Conservation (phyloP, 441 rosid species). For the Pelargonium australe region DNA sequence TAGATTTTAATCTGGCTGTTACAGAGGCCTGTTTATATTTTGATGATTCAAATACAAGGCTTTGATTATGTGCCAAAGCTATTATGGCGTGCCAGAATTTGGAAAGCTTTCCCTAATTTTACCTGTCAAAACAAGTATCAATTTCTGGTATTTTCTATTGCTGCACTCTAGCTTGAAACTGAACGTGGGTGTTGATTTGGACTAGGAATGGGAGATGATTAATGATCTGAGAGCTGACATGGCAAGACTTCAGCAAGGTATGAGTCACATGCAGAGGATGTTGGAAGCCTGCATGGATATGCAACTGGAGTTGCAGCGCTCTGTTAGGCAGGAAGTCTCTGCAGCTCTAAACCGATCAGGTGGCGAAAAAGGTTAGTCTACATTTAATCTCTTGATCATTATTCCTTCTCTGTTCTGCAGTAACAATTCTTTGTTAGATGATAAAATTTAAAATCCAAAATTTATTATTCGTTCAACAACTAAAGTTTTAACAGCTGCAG, state of each 20-base stretch:
- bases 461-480: neutral
- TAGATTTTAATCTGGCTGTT: neutral
- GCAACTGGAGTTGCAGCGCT: conserved; percentile 95
- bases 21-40: neutral
- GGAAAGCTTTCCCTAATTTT: neutral
- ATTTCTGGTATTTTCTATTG: neutral
- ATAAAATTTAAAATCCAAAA: neutral
- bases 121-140: neutral
- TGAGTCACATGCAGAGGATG: conserved; percentile 99
- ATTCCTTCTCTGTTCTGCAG: neutral
- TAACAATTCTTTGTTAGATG: neutral
- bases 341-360: conserved; percentile 78
- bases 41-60: neutral
- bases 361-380: conserved; percentile 55
- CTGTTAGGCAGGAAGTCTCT: conserved; percentile 96
- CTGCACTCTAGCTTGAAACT: conserved; percentile 2
- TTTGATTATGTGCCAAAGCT: neutral
- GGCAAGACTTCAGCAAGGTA: conserved; percentile 90
- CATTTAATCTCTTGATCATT: neutral
- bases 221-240: conserved; percentile 87
- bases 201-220: conserved; percentile 91
- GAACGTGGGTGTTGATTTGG: conserved; percentile 21
- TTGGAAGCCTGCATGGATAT: conserved; percentile 96
- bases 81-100: neutral
- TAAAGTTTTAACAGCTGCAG: conserved; percentile 27